These are phyloP conservation scores for Malus sylvestris DNA, from an alignment of 306 rosid genomes.

Conservation along the genomic window DNA sequence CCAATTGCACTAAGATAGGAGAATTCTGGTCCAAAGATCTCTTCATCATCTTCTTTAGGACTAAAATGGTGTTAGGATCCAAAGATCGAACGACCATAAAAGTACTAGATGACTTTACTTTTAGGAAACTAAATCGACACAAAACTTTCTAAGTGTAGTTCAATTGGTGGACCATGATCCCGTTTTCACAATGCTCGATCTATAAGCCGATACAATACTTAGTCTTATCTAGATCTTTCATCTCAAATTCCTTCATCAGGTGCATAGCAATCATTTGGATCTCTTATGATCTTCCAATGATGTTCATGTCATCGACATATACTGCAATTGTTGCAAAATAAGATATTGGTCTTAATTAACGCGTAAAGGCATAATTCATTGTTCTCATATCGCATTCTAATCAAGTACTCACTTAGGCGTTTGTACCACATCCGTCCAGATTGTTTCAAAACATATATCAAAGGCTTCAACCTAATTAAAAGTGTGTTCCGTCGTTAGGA, in stretches of 20 bases:
- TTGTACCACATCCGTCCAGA: background rate
- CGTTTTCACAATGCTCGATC: background rate
- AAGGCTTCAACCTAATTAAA: background rate
- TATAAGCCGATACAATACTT: background rate
- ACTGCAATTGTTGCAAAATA: background rate
- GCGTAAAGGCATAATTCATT: background rate
- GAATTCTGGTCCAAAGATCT: no score
- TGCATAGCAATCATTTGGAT: background rate
- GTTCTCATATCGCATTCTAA: background rate
- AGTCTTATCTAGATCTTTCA: background rate
- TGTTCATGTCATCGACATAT: background rate
- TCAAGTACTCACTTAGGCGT: background rate
- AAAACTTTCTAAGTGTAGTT: background rate
- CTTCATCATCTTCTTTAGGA: no score
- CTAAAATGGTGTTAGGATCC: no score
- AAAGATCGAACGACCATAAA: background rate
- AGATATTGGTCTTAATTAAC: background rate
- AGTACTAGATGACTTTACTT: background rate
- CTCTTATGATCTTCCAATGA: background rate
- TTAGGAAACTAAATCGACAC: fast-evolving
- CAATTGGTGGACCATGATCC: background rate
- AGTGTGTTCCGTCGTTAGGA: background rate
- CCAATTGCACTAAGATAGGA: no score
- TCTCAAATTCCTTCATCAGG: background rate
- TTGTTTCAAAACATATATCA: no score